These are phyloP conservation scores for Quaeritorhiza haematococci DNA, from an alignment of 371 early-diverging fungal species.

Conservation along the genomic window DNA sequence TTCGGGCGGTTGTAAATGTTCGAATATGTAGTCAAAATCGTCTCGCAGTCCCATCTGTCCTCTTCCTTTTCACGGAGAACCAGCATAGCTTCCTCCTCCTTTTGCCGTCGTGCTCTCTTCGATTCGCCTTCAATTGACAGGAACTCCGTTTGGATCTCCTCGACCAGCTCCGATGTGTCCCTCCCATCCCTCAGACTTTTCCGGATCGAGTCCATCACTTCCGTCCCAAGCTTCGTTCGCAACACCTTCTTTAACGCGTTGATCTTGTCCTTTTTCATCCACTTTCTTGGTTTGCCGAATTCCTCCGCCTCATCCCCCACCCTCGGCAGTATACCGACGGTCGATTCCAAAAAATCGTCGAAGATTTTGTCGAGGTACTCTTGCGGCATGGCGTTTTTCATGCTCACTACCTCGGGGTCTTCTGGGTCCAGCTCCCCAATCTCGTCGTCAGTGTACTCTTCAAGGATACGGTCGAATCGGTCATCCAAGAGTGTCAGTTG, in stretches of 20 bases:
- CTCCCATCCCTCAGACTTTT: constrained; percentile 45
- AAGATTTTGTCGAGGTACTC: constrained; percentile 60
- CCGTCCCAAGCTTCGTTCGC: constrained; percentile 31
- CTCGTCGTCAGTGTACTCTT: constrained; percentile 68
- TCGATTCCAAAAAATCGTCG: constrained; percentile 83
- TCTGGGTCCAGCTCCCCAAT: constrained; percentile 44
- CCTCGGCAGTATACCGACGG: too few relatives aligned
- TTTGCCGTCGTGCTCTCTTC: constrained; percentile 30
- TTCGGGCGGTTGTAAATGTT: constrained; percentile 50
- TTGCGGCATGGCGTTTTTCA: constrained; percentile 11
- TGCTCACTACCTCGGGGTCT: constrained; percentile 53
- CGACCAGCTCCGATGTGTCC: neutral
- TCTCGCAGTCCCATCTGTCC: constrained; percentile 44
- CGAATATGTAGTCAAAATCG: constrained; percentile 35
- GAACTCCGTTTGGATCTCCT: constrained; percentile 16
- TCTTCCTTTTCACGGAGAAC: constrained; percentile 16
- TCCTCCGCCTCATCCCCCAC: too few relatives aligned
- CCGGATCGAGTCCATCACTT: constrained; percentile 67
- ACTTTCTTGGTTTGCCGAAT: constrained; percentile 61
- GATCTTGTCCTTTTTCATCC: constrained; percentile 55
- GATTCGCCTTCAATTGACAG: too few relatives aligned
- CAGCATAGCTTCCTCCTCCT: constrained; percentile 38
- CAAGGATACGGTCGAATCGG: constrained; percentile 78
- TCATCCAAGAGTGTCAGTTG: constrained; percentile 85
- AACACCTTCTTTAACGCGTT: constrained; percentile 45